Evolutionary conservation across 148 eudicot genomes (phyloP), one percentile per base, ranked within the genome.

Genomic region (Silene uniflora): DNA sequence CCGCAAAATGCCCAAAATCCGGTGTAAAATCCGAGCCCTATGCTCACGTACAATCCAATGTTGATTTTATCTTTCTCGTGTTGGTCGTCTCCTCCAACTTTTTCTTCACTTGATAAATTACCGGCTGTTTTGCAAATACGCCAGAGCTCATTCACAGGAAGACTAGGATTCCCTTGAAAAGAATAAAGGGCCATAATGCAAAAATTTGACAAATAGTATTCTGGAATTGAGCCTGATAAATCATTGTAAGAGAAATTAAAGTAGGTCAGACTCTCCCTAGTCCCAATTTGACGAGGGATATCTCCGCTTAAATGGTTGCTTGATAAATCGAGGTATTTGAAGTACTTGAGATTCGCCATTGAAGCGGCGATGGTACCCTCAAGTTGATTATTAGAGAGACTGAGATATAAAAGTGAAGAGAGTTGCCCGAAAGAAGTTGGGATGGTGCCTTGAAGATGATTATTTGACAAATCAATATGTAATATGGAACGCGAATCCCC

Each of bases 301-400:
- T 22, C 13, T 62, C 65, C 65, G 22, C 65, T 62, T 12, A 62
- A 22, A 62, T 9, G 1, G 65, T 62, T 62, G 29, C 24, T 23
- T 62, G 65, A 62, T 4, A 62, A 9, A 11, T 62, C 29, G 7
- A 62, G 29, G 65, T 62, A 22, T 62, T 3, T 12, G 24, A 62
- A 5, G 10, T 22, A 62, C 3, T 32, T 4, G 35, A 64, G 68
- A 3, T 64, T 25, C n/a, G 9, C 68, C 18, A 64, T 29, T 16
- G 68, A 21, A 64, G 13, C 60, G 19, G 73, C 39, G 11, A 70
- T 70, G 19, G 5, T 52, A 4, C 73, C n/a, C 29, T 55, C 0
- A 22, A 70, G 54, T 0, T 23, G 11, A 52, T 70, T 70, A 25
- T 70, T 22, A 47, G 73, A 70, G 17, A 70, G 61, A 70, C 23